Base-by-base conservation (phyloP, 768 basidiomycete genomes). In the Tulasnella calospora region DNA sequence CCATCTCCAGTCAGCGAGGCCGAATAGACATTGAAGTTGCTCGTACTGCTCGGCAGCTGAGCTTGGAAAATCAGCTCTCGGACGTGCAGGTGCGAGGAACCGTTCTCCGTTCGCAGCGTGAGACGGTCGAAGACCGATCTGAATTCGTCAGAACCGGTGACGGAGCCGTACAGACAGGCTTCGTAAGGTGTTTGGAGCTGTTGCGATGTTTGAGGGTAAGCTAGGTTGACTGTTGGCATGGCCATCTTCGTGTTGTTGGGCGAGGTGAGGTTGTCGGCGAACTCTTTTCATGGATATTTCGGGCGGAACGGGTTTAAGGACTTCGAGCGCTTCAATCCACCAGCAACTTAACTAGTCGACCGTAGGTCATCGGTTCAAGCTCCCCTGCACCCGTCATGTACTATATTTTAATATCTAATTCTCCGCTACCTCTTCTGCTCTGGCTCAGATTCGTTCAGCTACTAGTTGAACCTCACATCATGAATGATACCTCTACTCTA, bases 41-140 rank as follows among this genome's bases (percentile, higher is more conserved):
- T 33, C 15, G 36, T 27, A 30, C 46, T 33, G 80, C 40, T 40
- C 40, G 80, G 93, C 91, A 93, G 91, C 33, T 91, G 82, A 21
- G 93, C 93, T 81, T 95, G 92, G 80, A 94, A 94, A n/a, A 93
- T 87, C 80, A 94, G 86, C 84, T 95, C 94, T 70, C 91, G 88
- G 40, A 57, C 75, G 55, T 80, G 71, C 23, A 80, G 15, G 30
- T 36, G 44, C 13, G 69, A 73, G 88, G 86, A 41, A 92, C 91
- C 12, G 91, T 78, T 92, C 83, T 95, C 93, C 85, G 90, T 90
- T 82, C 93, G 91, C 33, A 95, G 87, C 15, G 94, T 93, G 79
- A 94, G 90, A 47, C 94, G 89, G 84, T 95, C 93, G 75, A 94
- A 87, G 80, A 95, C 74, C 35, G 78, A 73, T 40, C 71, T 44